phyloP scores from a whole-genome alignment of 78 protist genomes.

The Goniomonas avonlea region DNA sequence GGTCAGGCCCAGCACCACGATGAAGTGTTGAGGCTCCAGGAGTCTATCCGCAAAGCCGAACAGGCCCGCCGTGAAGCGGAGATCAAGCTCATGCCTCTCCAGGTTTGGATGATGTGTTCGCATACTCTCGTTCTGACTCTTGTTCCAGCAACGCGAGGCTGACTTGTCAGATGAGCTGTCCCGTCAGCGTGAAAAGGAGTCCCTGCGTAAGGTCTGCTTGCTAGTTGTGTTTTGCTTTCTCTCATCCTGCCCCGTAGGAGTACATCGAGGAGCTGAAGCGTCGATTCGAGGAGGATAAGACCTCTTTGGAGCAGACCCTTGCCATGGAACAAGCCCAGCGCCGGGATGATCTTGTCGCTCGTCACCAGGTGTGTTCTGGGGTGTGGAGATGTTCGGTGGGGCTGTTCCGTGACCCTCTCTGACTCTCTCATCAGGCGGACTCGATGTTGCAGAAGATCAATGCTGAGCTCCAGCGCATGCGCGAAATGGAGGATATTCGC shows the following conservation, averaged over 20 bases:
- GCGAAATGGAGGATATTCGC: too few species aligned
- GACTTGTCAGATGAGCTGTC: slow-evolving; percentile 19
- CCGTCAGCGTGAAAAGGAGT: slow-evolving; percentile 8
- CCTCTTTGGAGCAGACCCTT: not conserved
- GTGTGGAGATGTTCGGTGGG: too few species aligned
- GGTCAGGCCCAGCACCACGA: not conserved
- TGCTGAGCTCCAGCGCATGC: too few species aligned
- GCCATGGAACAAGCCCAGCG: slow-evolving; percentile 4
- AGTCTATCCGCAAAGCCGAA: not conserved
- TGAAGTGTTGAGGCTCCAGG: not conserved
- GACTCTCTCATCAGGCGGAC: too few species aligned
- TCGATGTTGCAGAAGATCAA: too few species aligned
- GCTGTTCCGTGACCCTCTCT: too few species aligned
- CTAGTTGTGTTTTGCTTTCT: not conserved
- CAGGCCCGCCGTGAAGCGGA: not conserved
- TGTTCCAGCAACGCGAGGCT: slow-evolving; percentile 20
- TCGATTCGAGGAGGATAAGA: slow-evolving; percentile 20
- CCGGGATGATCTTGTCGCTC: not conserved
- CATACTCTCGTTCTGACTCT: too few species aligned
- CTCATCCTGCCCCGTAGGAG: not conserved
- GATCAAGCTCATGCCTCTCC: not conserved
- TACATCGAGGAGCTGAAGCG: slow-evolving; percentile 17
- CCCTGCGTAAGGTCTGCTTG: slow-evolving; percentile 5
- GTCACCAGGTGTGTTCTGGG: too few species aligned
- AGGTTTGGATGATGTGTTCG: too few species aligned